A percentile compares a stretch with the other conserved stretches of the same genome.
phyloP scores from a whole-genome alignment of 2,329 filamentous ascomycete genomes.

The Fusarium nisikadoi region DNA sequence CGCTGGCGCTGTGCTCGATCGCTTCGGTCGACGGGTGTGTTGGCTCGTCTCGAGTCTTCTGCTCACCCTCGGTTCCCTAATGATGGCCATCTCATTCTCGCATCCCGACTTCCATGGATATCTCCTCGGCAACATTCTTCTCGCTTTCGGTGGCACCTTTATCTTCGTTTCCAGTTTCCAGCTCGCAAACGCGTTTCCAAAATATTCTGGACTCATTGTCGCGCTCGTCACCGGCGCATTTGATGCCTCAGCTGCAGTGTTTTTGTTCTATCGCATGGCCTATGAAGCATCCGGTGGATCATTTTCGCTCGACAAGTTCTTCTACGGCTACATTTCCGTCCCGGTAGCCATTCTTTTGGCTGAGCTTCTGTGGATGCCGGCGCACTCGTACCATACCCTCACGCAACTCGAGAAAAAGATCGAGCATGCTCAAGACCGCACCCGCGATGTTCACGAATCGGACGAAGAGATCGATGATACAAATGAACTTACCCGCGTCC shows the following conservation, averaged over 20 bases:
- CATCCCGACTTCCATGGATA: conserved; percentile 76
- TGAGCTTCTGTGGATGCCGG: conserved; percentile 55
- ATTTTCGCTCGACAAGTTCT: conserved; percentile 53
- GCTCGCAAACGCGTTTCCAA: conserved; percentile 82
- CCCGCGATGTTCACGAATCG: conserved; percentile 60
- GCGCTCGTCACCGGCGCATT: conserved; percentile 83
- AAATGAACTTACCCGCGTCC: conserved; percentile 56
- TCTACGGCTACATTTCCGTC: conserved; percentile 52
- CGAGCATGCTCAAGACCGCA: conserved; percentile 50
- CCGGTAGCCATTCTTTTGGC: conserved; percentile 51
- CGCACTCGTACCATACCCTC: conserved; percentile 52
- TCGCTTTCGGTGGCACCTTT: conserved; percentile 82
- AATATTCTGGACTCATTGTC: conserved; percentile 77
- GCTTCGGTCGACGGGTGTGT: conserved; percentile 79
- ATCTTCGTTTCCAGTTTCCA: conserved; percentile 85
- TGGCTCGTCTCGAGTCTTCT: conserved; percentile 77
- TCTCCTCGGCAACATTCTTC: conserved; percentile 76
- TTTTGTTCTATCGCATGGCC: conserved; percentile 76
- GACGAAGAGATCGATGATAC: conserved; percentile 64
- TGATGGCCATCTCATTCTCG: conserved; percentile 76
- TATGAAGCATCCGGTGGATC: conserved; percentile 66
- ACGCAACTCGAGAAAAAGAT: conserved; percentile 54
- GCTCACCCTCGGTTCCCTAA: conserved; percentile 72
- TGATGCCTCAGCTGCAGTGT: conserved; percentile 81
- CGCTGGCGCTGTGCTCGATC: conserved; percentile 84